Evolutionary conservation across 2,329 filamentous ascomycete genomes (phyloP).

Genomic region (Penicillium italicum): DNA sequence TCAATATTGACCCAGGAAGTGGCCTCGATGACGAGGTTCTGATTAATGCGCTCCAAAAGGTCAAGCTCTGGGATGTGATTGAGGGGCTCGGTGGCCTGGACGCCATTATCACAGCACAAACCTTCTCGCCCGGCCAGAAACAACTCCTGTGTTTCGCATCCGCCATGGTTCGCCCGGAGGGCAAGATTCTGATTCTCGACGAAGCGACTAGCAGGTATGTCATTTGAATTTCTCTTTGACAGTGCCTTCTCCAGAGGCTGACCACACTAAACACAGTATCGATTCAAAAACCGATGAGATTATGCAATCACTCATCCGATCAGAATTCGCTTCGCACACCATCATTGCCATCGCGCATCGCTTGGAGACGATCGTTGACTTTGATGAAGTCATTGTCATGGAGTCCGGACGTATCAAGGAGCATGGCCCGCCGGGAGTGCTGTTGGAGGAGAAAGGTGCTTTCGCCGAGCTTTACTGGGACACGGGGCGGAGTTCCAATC

Average conservation of each 20-base stretch:
- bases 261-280: not conserved
- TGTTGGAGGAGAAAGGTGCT: not conserved
- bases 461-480: not conserved
- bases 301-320: constrained; percentile 3
- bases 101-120: not conserved
- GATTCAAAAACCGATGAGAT: not conserved
- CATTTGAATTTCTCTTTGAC: not conserved
- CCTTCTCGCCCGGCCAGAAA: not conserved
- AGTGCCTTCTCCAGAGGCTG: not conserved
- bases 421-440: not conserved
- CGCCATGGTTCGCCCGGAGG: not conserved
- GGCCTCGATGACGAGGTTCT: not conserved
- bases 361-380: not conserved
- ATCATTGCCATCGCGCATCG: constrained; percentile 2
- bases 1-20: not conserved
- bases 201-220: not conserved
- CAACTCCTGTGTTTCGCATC: not conserved
- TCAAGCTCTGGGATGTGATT: not conserved
- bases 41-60: not conserved
- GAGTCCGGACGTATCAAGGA: not conserved
- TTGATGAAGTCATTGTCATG: constrained; percentile 1
- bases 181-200: not conserved
- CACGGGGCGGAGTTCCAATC: not conserved
- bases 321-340: not conserved
- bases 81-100: not conserved